Base-by-base conservation (phyloP, 2,329 filamentous ascomycete species). In the Colletotrichum sp. region DNA sequence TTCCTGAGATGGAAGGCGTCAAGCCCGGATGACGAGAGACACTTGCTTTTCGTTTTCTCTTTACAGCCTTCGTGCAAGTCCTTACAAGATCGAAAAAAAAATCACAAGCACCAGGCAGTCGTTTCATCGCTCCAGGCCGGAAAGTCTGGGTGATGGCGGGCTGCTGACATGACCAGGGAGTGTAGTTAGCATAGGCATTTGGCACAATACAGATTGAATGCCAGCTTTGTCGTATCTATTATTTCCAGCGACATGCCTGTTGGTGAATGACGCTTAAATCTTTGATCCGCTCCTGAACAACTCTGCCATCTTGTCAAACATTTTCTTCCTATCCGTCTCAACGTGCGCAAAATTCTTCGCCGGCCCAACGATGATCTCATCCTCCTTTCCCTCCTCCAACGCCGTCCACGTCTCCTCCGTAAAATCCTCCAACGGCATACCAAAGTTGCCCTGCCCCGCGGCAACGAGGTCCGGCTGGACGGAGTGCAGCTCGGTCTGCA, bases 401-500 rank as follows among this genome's bases (percentile, higher is more conserved):
- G 82, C 85, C 4, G 78, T 76, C 82, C 85, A 90, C 8, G 85
- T 84, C 75, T 86, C 84, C 1, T 88, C 82, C 3, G 81, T 82
- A 76, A 87, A 90, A 31, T 84, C 79, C 2, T 29, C 80, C 43
- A 86, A 76, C 2, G 83, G 80, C 76, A 85, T 84, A 0, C 84
- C 84, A 59, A 85, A 66, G 51, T 79, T 62, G 16, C 75, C 79
- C 69, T 79, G 70, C 0, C 84, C 83, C 24, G 72, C 72, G n/a
- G 72, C 72, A 5, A 81, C 80, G 18, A 85, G 78, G 70, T 84
- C 83, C 9, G 74, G 70, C 76, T 86, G 84, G 57, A 80, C 79
- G 70, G 78, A 83, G 76, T 90, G 88, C 51, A 90, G 77, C 79
- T 90, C 88, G 4, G 87, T 87, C 79, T 82, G 80, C 33, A 87